A percentile compares a stretch with the other conserved stretches of the same genome.
phyloP scores from a whole-genome alignment of 1,139 yeast species.

The Torulaspora globosa region DNA sequence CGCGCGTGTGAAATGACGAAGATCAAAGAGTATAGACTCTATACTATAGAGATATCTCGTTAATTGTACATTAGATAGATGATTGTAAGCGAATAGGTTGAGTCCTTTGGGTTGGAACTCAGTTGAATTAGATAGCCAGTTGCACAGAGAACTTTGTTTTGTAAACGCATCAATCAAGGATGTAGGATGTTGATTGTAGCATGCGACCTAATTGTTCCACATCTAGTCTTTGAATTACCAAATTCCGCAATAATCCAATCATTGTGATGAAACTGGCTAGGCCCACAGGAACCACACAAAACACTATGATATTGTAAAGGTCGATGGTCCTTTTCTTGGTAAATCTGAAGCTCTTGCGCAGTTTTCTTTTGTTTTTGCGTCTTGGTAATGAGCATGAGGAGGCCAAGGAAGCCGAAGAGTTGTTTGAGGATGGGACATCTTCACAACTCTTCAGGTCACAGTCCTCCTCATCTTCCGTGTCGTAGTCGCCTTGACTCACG shows the following conservation, averaged over 20 bases:
- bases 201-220: conserved; percentile 43
- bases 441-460: conserved; percentile 1
- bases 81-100: not conserved
- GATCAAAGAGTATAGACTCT: not conserved
- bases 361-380: conserved; percentile 11
- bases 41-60: not conserved
- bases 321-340: conserved; percentile 57
- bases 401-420: conserved; percentile 1
- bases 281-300: conserved; percentile 96
- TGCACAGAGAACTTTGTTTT: not conserved
- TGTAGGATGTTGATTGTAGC: conserved; percentile 9
- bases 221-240: conserved; percentile 71
- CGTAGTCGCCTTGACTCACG: conserved; percentile 37
- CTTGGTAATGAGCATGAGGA: conserved; percentile 3
- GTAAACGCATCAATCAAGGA: conserved; percentile 3
- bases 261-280: conserved; percentile 89
- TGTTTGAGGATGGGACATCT: conserved; percentile 2
- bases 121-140: conserved; percentile 1
- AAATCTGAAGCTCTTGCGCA: conserved; percentile 22
- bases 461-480: conserved; percentile 10
- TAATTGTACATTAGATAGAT: conserved; percentile 1
- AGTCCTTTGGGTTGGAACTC: not conserved
- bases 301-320: conserved; percentile 80
- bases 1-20: not conserved
- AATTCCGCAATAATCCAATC: conserved; percentile 72